Conservation (phyloP, 1,284 basidiomycete species). For the Cerrena zonata region DNA sequence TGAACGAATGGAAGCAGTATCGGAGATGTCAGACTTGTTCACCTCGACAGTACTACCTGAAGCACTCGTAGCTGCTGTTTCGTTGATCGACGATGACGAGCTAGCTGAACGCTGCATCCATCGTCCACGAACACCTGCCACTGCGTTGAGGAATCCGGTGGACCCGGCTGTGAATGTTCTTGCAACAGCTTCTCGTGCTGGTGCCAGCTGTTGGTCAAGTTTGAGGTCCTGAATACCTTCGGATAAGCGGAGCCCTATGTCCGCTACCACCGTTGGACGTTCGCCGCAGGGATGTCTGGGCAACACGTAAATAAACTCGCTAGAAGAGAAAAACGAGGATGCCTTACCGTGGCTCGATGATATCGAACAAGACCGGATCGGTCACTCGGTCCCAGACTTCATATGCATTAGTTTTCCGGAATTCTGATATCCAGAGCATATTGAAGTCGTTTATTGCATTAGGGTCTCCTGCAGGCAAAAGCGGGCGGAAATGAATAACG, state of each 20-base stretch:
- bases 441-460: constrained; percentile 71
- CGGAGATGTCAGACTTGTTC: constrained; percentile 36
- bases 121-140: constrained; percentile 76
- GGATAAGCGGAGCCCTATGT: constrained; percentile 79
- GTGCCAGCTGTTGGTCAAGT: constrained; percentile 82
- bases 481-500: not conserved
- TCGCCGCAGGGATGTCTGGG: constrained; percentile 81
- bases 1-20: constrained; percentile 7
- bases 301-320: not conserved
- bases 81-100: constrained; percentile 25
- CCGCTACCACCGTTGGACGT: constrained; percentile 80
- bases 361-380: constrained; percentile 85
- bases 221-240: constrained; percentile 90
- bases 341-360: constrained; percentile 77
- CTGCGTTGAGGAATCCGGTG: constrained; percentile 79
- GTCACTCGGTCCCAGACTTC: constrained; percentile 84
- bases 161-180: constrained; percentile 71
- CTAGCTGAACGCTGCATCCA: constrained; percentile 50
- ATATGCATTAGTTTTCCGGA: constrained; percentile 78
- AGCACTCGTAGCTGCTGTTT: constrained; percentile 17
- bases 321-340: constrained; percentile 7
- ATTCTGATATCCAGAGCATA: constrained; percentile 77
- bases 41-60: constrained; percentile 44
- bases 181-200: constrained; percentile 79
- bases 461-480: constrained; percentile 33